Evolutionary conservation across 1,284 basidiomycete species (phyloP), one percentile per base, ranked within the genome.

Genomic region (Hymenochaete sp.): DNA sequence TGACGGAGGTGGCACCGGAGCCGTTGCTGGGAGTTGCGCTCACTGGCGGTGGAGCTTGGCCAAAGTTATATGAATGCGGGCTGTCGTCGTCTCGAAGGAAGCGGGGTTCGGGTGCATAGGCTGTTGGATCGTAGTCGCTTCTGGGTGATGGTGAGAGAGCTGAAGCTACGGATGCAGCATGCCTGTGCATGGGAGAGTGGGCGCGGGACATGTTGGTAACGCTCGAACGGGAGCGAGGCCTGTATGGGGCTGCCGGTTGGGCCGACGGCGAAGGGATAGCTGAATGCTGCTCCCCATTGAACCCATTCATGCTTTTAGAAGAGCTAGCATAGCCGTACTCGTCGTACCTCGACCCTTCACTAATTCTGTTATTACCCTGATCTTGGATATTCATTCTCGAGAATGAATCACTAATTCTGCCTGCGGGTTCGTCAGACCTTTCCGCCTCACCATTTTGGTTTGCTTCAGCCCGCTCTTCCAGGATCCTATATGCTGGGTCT

Each of bases 331-430:
- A 68, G 53, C 73, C 73, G 35, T 68, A 66, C 42, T 79, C 75
- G 38, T 71, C 76, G 48, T 80, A 79, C n/a, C 78, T 73, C 2
- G 75, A 77, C 8, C 66, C 71, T 45, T 76, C 75, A 45, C 71
- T 76, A 38, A 57, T 62, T 18, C 64, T 60, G 37, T 70, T 63
- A 11, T 62, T 62, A 14, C 56, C 56, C n/a, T n/a, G n/a, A 44
- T 62, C 54, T 11, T 56, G 49, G 10, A 77, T 52, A 53, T 61
- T 69, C 66, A 77, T 62, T 41, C 65, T 66, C 31, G 66, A 66
- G 49, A 79, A 58, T 18, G 70, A 66, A 33, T 73, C 67, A 37
- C 65, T 67, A 21, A 77, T 58, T 40, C 70, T 68, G 10, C 63
- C 52, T 3, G 61, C 52, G 24, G 62, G 57, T n/a, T n/a, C n/a